Conservation (phyloP, 176 grass and related monocot species). For the Lolium multiflorum region DNA sequence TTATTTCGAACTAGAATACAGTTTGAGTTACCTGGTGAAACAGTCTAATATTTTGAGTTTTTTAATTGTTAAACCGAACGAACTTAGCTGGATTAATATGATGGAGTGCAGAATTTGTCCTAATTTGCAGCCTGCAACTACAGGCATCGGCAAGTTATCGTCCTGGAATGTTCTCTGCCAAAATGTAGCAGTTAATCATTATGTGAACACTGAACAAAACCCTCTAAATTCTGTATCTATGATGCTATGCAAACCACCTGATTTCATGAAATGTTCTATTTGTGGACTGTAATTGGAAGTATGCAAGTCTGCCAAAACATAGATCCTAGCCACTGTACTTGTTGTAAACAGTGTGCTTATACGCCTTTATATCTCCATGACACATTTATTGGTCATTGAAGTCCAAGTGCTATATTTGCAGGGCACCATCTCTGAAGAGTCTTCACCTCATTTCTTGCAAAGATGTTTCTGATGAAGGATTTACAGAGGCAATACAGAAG, state of each 20-base stretch:
- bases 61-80: neutral
- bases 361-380: neutral
- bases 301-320: neutral
- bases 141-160: neutral
- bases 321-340: neutral
- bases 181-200: neutral
- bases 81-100: neutral
- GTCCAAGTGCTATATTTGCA: neutral
- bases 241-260: neutral
- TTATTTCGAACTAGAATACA: neutral
- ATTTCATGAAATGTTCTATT: neutral
- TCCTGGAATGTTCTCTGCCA: too few species aligned
- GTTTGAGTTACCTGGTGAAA: neutral
- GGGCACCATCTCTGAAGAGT: constrained; percentile 1
- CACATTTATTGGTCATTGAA: constrained; percentile 12
- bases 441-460: constrained; percentile 22
- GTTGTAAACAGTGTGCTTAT: too few species aligned
- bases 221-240: neutral
- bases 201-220: neutral
- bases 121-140: neutral
- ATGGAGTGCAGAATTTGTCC: neutral
- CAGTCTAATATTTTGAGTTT: neutral
- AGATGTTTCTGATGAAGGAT: neutral
- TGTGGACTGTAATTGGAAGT: neutral
- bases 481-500: neutral